phyloP scores from a whole-genome alignment of 2,329 filamentous ascomycete species.

The Mollisia scopiformis region DNA sequence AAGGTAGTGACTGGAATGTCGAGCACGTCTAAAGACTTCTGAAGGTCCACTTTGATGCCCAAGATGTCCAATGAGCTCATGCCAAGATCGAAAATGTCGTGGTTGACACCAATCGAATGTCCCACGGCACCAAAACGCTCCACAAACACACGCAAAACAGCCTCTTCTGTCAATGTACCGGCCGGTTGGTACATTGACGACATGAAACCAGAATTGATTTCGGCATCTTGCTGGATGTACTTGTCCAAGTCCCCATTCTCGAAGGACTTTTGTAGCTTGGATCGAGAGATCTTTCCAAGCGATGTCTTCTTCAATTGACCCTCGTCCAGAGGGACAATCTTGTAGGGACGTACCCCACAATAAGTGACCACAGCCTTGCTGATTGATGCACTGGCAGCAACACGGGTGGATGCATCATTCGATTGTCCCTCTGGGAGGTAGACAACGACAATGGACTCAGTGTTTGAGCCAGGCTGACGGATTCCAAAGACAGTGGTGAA shows the following conservation, averaged over 20 bases:
- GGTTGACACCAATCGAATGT: constrained; percentile 23
- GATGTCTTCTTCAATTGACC: constrained; percentile 39
- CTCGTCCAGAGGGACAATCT: constrained; percentile 34
- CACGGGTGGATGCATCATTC: constrained; percentile 29
- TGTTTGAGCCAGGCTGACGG: constrained; percentile 33
- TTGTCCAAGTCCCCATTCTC: constrained; percentile 35
- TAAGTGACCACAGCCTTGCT: constrained; percentile 24
- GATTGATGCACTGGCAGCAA: constrained; percentile 30
- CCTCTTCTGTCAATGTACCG: constrained; percentile 22
- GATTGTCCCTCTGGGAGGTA: constrained; percentile 39
- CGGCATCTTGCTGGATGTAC: constrained; percentile 6
- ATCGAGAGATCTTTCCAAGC: constrained; percentile 45
- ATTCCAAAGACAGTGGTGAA: constrained; percentile 45
- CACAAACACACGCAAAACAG: constrained; percentile 25
- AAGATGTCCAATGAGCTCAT: constrained; percentile 32
- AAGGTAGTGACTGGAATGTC: constrained; percentile 42
- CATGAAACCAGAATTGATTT: constrained; percentile 21
- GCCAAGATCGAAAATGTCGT: constrained; percentile 37
- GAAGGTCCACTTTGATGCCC: constrained; percentile 17
- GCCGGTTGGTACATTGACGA: constrained; percentile 23
- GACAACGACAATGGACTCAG: constrained; percentile 44
- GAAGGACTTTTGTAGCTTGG: constrained; percentile 38
- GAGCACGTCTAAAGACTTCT: constrained; percentile 25
- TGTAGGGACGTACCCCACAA: constrained; percentile 29
- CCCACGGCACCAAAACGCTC: constrained; percentile 18